Percentiles rank a stretch among this genome's conserved stretches.
Conservation (phyloP, 805 yeast genomes). For the Candida anglica region DNA sequence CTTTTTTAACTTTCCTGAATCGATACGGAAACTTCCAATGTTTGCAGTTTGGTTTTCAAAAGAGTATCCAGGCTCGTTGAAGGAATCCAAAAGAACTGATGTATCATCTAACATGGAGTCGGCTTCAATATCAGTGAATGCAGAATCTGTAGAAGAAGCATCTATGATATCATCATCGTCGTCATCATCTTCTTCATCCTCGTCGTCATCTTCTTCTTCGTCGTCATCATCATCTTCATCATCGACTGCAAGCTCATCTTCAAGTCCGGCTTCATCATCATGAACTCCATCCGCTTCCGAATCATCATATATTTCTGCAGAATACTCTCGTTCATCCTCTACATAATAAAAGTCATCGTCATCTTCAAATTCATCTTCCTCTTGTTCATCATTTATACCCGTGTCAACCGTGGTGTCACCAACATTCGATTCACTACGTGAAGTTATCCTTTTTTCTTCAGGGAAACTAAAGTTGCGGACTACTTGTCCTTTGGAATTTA, state of each 20-base stretch:
- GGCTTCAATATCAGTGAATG: slow-evolving; percentile 40
- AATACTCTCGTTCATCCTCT: too few species aligned
- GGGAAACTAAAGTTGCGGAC: slow-evolving; percentile 3
- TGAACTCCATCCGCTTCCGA: slow-evolving; percentile 17
- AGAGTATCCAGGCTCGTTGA: slow-evolving; percentile 12
- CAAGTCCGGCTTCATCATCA: slow-evolving; percentile 10
- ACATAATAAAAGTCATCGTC: not conserved
- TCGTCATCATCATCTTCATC: slow-evolving; percentile 14
- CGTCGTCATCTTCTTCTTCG: slow-evolving; percentile 16
- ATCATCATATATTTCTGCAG: slow-evolving; percentile 7
- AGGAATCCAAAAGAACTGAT: slow-evolving; percentile 21
- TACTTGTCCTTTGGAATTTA: slow-evolving; percentile 18
- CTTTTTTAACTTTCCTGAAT: slow-evolving; percentile 15
- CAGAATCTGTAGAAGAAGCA: slow-evolving; percentile 33
- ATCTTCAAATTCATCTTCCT: slow-evolving; percentile 4
- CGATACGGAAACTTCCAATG: slow-evolving; percentile 7
- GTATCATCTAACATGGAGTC: slow-evolving; percentile 30
- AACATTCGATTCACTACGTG: too few species aligned
- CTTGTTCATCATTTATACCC: not conserved
- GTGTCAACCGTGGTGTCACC: slow-evolving; percentile 3
- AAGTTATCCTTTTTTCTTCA: slow-evolving; percentile 4
- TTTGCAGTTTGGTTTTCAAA: slow-evolving; percentile 12
- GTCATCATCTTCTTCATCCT: slow-evolving; percentile 23
- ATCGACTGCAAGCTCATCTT: slow-evolving; percentile 6
- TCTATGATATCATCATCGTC: slow-evolving; percentile 25